Conservation (phyloP, 306 rosid genomes). For the Leucaena leucocephala region DNA sequence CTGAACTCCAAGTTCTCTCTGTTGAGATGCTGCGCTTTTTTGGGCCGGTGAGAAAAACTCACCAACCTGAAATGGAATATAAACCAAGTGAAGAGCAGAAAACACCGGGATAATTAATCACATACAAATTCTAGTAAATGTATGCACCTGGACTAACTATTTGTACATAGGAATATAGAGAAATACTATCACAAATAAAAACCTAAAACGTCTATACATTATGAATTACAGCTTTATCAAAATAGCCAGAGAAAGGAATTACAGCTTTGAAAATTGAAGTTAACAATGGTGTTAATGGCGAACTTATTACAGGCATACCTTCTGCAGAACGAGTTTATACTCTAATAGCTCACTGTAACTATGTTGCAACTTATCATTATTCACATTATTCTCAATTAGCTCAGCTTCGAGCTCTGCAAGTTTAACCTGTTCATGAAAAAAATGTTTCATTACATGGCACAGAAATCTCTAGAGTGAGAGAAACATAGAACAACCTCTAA, state of each 20-base stretch:
- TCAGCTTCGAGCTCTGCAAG: conserved; percentile 81
- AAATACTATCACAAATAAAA: conserved; percentile 1
- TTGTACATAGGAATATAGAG: conserved; percentile 18
- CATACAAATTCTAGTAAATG: background rate
- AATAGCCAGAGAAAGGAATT: background rate
- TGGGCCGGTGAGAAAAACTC: conserved; percentile 70
- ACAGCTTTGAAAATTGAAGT: background rate
- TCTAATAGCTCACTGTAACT: conserved; percentile 70
- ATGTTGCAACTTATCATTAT: conserved; percentile 72
- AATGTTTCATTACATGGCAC: conserved; percentile 15
- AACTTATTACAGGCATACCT: conserved; percentile 51
- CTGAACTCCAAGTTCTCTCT: conserved; percentile 55
- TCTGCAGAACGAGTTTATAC: conserved; percentile 77
- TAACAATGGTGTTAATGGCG: conserved; percentile 4
- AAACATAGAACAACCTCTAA: conserved; percentile 66
- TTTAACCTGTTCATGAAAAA: conserved; percentile 53
- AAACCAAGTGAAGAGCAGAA: conserved; percentile 16
- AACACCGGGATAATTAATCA: conserved; percentile 3
- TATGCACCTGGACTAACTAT: conserved; percentile 1
- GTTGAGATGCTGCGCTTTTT: conserved; percentile 60
- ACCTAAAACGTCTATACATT: background rate
- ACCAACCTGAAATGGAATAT: conserved; percentile 59
- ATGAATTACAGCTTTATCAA: background rate
- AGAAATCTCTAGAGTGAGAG: background rate
- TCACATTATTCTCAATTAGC: conserved; percentile 64